Evolutionary conservation across 1,284 basidiomycete species (phyloP).

Genomic region (Termitomyces sp.): DNA sequence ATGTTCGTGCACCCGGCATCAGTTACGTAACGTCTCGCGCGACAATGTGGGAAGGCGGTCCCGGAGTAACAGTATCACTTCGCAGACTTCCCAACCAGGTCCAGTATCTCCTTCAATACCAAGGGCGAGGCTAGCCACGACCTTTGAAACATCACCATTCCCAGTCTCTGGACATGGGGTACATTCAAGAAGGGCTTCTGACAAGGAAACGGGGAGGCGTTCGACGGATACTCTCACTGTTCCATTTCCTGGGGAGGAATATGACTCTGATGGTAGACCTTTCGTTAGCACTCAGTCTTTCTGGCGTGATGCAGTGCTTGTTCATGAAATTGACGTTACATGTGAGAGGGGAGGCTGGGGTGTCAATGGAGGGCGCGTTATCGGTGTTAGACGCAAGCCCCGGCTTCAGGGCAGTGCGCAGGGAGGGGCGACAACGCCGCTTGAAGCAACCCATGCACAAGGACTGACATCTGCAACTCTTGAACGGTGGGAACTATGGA

Average conservation of each 20-base stretch:
- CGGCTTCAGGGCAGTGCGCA: slow-evolving; percentile 37
- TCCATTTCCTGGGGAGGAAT: slow-evolving; percentile 46
- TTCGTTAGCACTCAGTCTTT: slow-evolving; percentile 30
- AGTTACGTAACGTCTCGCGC: slow-evolving; percentile 37
- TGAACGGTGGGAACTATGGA: slow-evolving; percentile 79
- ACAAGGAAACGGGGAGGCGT: slow-evolving; percentile 53
- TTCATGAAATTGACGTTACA: slow-evolving; percentile 49
- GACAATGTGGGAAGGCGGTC: slow-evolving; percentile 49
- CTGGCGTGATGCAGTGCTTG: slow-evolving; percentile 53
- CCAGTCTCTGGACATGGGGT: slow-evolving; percentile 76
- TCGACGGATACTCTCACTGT: slow-evolving; percentile 47
- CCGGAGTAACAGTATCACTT: slow-evolving; percentile 51
- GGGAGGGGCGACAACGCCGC: slow-evolving; percentile 14
- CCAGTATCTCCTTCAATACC: slow-evolving; percentile 38
- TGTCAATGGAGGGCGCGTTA: slow-evolving; percentile 42
- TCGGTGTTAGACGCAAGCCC: slow-evolving; percentile 63
- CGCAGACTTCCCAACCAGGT: slow-evolving; percentile 42
- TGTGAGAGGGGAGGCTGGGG: slow-evolving; percentile 78
- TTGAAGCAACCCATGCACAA: slow-evolving; percentile 22
- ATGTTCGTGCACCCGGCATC: slow-evolving; percentile 59
- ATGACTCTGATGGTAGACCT: slow-evolving; percentile 31
- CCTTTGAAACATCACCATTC: slow-evolving; percentile 49
- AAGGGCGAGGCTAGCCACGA: slow-evolving; percentile 39
- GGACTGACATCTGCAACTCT: slow-evolving; percentile 59
- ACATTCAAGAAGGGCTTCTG: slow-evolving; percentile 64